phyloP scores from a whole-genome alignment of 768 basidiomycete species.

The Boletus rubropictus region DNA sequence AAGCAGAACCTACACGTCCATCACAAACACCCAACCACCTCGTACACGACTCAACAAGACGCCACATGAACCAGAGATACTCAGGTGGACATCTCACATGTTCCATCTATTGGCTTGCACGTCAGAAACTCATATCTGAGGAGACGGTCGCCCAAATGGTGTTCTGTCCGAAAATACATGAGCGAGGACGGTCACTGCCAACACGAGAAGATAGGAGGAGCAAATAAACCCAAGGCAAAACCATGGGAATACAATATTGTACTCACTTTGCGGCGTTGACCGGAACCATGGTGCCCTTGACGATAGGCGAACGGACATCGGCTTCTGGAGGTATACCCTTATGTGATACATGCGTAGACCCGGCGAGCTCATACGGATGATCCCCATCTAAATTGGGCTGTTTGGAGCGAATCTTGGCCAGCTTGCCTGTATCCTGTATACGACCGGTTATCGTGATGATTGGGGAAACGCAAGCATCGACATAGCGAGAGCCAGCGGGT shows the following conservation, averaged over 20 bases:
- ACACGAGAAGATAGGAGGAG: conserved; percentile 12
- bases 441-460: conserved; percentile 10
- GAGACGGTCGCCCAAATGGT: conserved; percentile 26
- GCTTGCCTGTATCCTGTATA: neutral
- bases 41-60: conserved; percentile 5
- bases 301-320: conserved; percentile 29
- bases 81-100: neutral
- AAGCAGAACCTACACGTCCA: neutral
- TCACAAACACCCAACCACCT: neutral
- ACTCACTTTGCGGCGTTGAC: conserved; percentile 20
- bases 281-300: conserved; percentile 22
- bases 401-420: neutral
- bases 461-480: conserved; percentile 26
- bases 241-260: neutral
- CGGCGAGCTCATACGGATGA: conserved; percentile 1
- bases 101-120: conserved; percentile 2
- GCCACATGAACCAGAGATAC: neutral
- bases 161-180: conserved; percentile 17
- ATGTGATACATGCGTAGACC: conserved; percentile 15
- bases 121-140: conserved; percentile 8
- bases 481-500: conserved; percentile 14
- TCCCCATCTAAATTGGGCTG: neutral
- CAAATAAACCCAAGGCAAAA: conserved; percentile 1
- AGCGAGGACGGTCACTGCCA: conserved; percentile 17
- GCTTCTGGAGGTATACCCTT: conserved; percentile 7